Conservation (phyloP, 148 eudicot species). For the Beta vulgaris region DNA sequence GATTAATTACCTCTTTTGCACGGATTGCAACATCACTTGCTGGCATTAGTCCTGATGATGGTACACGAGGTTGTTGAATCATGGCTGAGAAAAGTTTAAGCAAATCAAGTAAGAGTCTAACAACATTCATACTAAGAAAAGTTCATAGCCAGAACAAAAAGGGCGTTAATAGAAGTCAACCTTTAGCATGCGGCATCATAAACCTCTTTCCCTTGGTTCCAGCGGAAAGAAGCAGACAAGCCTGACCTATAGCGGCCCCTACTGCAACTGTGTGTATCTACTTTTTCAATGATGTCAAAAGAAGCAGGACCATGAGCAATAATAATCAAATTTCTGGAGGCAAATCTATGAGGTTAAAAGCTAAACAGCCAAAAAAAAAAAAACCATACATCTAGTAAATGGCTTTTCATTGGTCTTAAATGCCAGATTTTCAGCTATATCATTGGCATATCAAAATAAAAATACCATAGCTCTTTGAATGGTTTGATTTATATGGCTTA, state of each 20-base stretch:
- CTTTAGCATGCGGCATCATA: constrained; percentile 82
- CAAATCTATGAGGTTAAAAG: too few species aligned
- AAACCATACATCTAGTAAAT: too few species aligned
- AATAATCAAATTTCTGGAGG: background rate
- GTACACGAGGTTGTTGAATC: constrained; percentile 74
- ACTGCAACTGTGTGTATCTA: constrained; percentile 79
- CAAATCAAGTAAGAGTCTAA: constrained; percentile 6
- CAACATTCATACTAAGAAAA: constrained; percentile 11
- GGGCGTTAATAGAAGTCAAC: constrained; percentile 32
- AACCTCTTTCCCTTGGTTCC: constrained; percentile 88
- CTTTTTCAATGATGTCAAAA: constrained; percentile 15
- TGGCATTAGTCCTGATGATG: constrained; percentile 72
- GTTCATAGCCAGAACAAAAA: background rate
- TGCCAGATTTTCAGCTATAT: too few species aligned
- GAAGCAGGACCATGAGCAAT: background rate
- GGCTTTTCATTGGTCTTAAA: too few species aligned
- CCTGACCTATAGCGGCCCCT: constrained; percentile 85
- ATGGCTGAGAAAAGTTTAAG: constrained; percentile 44
- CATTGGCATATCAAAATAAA: too few species aligned
- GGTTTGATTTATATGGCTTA: too few species aligned
- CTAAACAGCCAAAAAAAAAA: too few species aligned
- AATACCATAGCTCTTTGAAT: too few species aligned
- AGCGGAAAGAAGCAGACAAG: constrained; percentile 91
- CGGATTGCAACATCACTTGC: constrained; percentile 78
- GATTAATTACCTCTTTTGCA: constrained; percentile 65